Conservation (phyloP, 2,329 filamentous ascomycete genomes). For the Pseudopyricularia javanii region DNA sequence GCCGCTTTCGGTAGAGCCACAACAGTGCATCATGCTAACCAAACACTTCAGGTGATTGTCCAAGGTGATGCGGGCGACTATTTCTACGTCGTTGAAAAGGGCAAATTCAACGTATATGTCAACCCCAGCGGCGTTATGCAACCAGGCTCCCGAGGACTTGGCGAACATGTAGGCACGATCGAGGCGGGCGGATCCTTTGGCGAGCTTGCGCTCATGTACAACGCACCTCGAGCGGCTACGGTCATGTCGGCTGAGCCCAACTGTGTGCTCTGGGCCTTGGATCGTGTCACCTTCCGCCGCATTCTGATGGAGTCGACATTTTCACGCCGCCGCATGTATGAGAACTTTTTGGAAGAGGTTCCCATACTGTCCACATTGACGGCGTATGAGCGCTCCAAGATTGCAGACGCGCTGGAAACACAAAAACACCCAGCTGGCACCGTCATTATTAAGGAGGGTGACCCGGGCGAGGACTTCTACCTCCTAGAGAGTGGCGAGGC, state of each 20-base stretch:
- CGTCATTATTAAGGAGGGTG: constrained; percentile 84
- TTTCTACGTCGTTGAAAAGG: constrained; percentile 94
- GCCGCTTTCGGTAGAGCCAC: neutral
- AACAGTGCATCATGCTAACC: neutral
- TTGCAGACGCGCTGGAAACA: constrained; percentile 89
- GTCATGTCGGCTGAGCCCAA: constrained; percentile 70
- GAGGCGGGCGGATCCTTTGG: constrained; percentile 88
- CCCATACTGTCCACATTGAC: constrained; percentile 74
- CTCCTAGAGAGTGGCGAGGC: constrained; percentile 81
- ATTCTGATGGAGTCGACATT: constrained; percentile 98
- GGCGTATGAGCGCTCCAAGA: constrained; percentile 90
- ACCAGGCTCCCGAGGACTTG: constrained; percentile 70
- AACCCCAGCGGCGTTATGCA: constrained; percentile 67
- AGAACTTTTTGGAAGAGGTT: constrained; percentile 91
- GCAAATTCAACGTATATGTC: constrained; percentile 83
- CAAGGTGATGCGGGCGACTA: constrained; percentile 95
- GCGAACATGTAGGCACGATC: constrained; percentile 68
- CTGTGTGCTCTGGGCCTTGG: constrained; percentile 84
- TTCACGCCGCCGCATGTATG: constrained; percentile 90
- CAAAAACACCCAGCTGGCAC: constrained; percentile 69
- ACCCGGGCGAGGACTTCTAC: constrained; percentile 84
- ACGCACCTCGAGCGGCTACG: constrained; percentile 88
- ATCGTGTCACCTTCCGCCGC: constrained; percentile 90
- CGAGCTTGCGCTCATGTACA: constrained; percentile 97
- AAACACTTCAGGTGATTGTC: constrained; percentile 60